Evolutionary conservation across 352 stramenopile genomes (phyloP), one percentile per base, ranked within the genome.

Genomic region (Sclerospora graminicola): DNA sequence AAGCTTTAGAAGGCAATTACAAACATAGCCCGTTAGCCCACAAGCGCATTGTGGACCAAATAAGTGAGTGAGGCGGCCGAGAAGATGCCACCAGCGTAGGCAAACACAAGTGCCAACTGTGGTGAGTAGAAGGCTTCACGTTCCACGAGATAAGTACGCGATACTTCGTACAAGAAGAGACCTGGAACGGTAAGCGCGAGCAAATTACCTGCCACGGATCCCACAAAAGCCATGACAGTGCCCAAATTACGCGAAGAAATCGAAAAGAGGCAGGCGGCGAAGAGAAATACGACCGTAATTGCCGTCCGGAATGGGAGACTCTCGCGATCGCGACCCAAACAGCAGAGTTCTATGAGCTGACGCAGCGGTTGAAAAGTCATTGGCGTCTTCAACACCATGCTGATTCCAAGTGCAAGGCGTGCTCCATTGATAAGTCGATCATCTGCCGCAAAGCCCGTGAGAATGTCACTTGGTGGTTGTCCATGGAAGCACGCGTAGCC

Each of bases 301-400:
- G 38, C 65, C 3, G 63, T 59, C 19, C 76, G 79, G 63, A 91
- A 89, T 32, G 63, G 48, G 30, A 91, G 40, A 36, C 64, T 83
- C 66, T 83, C 64, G 35, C 76, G 70, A 40, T 82, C 65, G 51
- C 83, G 76, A 28, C 76, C 76, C 4, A 89, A 48, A 50, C 69
- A 84, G 31, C 66, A 69, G 43, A 89, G 67, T 57, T 89, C 73
- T 21, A 86, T 61, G 21, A 79, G 69, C 36, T 89, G 76, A 36
- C 74, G 76, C 48, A 91, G 51, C 34, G 79, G 79, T 56, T 91
- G 79, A 69, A 88, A 91, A 4, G 72, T 87, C 73, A 91, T 86
- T 3, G 79, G 79, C 23, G 76, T 87, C 66, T 89, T 88, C 45
- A 84, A 59, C 28, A 91, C 53, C 76, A 87, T 87, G 33, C 70